Base-by-base conservation (phyloP, 2,329 filamentous ascomycete species). In the Grosmannia clavigera region DNA sequence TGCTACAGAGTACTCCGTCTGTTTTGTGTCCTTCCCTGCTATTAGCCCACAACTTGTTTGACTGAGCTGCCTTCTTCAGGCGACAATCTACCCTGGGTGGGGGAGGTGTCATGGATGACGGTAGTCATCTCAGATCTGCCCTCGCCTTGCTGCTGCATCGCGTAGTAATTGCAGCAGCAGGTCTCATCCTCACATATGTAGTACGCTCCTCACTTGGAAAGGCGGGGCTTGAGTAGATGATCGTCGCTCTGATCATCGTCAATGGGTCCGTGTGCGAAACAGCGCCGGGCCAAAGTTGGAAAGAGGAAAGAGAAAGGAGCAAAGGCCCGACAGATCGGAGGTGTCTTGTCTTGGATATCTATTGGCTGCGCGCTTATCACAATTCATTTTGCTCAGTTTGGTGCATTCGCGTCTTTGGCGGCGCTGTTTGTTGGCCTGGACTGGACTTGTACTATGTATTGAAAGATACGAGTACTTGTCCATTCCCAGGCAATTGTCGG, bases 361-460 rank as follows among this genome's bases (percentile, higher is more conserved):
- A 61, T 61, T 61, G 60, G 60, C 53, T 56, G 48, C 1, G 52
- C 27, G 16, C 16, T 46, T 57, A 48, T 53, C 57, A 55, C 53
- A 55, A 19, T 22, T 43, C 35, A 7, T 3, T 46, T n/a, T 43
- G 9, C 33, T 35, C 9, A 5, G 6, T 19, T 46, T n/a, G 43
- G 5, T n/a, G 3, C 14, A 10, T 31, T 11, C 19, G 52, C 4
- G 33, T 61, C 46, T 55, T 61, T 43, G 57, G 10, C 29, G n/a
- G 14, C 16, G 22, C 11, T n/a, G 33, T 27, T 43, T 29, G 14
- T 38, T 22, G 10, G 48, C 11, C 19, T 27, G n/a, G 5, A 22
- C 53, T 54, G 53, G 25, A 50, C 25, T 25, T 29, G 25, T 12
- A 14, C 5, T 11, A 3, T 16, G 14, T 31, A 52, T 51, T 56